Evolutionary conservation across 805 yeast species (phyloP).

Genomic region (Myxozyma lipomycoides): DNA sequence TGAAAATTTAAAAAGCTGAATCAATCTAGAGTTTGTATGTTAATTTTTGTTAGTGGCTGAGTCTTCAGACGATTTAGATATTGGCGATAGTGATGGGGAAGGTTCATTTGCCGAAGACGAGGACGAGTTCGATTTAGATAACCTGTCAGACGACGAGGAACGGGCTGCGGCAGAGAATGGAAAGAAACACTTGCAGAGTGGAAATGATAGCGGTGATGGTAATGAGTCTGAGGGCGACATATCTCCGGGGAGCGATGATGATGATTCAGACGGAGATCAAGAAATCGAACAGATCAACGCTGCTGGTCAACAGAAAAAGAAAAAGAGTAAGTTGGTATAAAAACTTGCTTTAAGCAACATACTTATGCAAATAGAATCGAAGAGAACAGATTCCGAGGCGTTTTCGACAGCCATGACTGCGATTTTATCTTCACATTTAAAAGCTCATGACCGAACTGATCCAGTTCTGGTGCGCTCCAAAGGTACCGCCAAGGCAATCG

Average conservation of each 20-base stretch:
- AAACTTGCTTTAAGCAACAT: too few species aligned
- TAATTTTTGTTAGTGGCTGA: too few species aligned
- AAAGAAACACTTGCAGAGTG: slow-evolving; percentile 1
- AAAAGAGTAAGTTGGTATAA: slow-evolving; percentile 17
- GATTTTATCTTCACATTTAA: slow-evolving; percentile 75
- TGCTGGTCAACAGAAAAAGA: slow-evolving; percentile 19
- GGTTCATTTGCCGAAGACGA: slow-evolving; percentile 22
- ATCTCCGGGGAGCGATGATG: slow-evolving; percentile 21
- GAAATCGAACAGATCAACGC: slow-evolving; percentile 28
- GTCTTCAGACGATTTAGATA: background rate
- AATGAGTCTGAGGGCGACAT: background rate
- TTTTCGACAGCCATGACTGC: slow-evolving; percentile 83
- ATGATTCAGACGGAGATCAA: slow-evolving; percentile 37
- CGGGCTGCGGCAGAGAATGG: background rate
- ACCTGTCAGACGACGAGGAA: slow-evolving; percentile 12
- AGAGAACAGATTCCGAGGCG: slow-evolving; percentile 61
- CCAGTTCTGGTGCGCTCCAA: slow-evolving; percentile 76
- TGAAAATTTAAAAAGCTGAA: too few species aligned
- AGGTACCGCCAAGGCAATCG: slow-evolving; percentile 66
- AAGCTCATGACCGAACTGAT: slow-evolving; percentile 82
- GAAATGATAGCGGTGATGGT: too few species aligned
- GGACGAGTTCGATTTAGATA: slow-evolving; percentile 25
- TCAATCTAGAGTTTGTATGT: too few species aligned
- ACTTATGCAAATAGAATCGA: slow-evolving; percentile 42
- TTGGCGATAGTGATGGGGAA: slow-evolving; percentile 5